Base-by-base conservation (phyloP, 768 basidiomycete species). In the Tricholoma bakamatsutake region DNA sequence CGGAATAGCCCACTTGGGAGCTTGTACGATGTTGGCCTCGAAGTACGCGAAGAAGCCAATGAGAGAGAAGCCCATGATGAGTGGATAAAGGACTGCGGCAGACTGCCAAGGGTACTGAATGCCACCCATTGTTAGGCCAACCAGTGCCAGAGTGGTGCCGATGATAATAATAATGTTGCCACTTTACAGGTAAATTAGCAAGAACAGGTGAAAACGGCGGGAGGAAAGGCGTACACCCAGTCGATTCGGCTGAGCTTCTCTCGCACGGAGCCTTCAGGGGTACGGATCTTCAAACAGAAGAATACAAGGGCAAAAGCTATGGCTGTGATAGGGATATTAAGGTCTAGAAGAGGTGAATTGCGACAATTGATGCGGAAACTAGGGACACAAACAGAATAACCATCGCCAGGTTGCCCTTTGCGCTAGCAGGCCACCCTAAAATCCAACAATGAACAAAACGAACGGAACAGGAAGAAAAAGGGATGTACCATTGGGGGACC, bases 41-140 rank as follows among this genome's bases (percentile, higher is more conserved):
- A 78, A 77, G 5, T 66, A 24, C 3, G 82, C 27, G 59, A 79
- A 82, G 1, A 46, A 58, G 0, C 53, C 68, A 3, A 83, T 43
- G 0, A 71, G 73, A 2, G 64, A 37, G 9, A 76, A 7, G 0
- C 82, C 82, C 15, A 80, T 24, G 24, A 76, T 62, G 0, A 83
- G 66, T 0, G 81, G 79, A 1, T 70, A 70, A 6, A 83, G 68
- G n/a, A 80, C 72, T 1, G 56, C 58, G 11, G 62, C 65, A 0
- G 73, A 74, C 5, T 53, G 39, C 81, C 82, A 84, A 1, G 74
- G 59, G 54, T 68, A 75, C 0, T 58, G 54, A 30, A 73, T 64
- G 1, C 82, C 81, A 33, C 74, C 81, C 77, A 77, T 81, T 1
- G 77, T 80, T 4, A 83, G 62, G 0, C 61, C 79, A 35, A 80